Evolutionary conservation across 1,284 basidiomycete genomes (phyloP).

Genomic region (Ustilago hordei): DNA sequence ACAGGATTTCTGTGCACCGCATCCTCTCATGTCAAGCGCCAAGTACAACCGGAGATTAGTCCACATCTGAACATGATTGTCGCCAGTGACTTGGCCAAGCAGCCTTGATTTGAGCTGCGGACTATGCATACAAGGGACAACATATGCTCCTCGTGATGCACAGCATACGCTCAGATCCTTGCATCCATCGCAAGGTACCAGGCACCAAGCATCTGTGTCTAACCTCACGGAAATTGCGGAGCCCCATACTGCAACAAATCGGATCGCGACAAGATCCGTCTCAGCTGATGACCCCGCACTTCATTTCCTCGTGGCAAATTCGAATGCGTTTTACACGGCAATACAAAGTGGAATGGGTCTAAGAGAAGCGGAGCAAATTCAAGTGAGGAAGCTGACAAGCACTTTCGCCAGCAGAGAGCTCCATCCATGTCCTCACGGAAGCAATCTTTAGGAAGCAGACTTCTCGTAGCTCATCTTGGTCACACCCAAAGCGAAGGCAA

Average conservation of each 20-base stretch:
- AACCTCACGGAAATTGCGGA: background rate
- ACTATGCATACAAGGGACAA: conserved; percentile 7
- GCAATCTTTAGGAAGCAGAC: background rate
- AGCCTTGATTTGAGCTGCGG: background rate
- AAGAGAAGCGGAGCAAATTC: no score
- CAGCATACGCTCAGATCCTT: background rate
- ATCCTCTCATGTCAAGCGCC: background rate
- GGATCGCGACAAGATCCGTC: background rate
- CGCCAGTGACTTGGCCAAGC: background rate
- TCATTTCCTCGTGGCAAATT: background rate
- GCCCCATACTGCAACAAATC: background rate
- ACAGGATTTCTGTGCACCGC: conserved; percentile 9
- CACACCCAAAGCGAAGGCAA: background rate
- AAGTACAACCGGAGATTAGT: background rate
- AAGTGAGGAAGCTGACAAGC: background rate
- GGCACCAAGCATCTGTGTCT: background rate
- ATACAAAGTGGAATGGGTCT: no score
- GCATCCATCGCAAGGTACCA: conserved; percentile 1
- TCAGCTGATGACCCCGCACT: background rate
- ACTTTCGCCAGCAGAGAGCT: background rate
- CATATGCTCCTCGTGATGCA: conserved; percentile 2
- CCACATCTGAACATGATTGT: background rate
- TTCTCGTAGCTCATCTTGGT: background rate
- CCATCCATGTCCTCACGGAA: background rate
- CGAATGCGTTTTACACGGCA: no score